phyloP scores from a whole-genome alignment of 2,329 filamentous ascomycete species.

The Nigrospora oryzae region DNA sequence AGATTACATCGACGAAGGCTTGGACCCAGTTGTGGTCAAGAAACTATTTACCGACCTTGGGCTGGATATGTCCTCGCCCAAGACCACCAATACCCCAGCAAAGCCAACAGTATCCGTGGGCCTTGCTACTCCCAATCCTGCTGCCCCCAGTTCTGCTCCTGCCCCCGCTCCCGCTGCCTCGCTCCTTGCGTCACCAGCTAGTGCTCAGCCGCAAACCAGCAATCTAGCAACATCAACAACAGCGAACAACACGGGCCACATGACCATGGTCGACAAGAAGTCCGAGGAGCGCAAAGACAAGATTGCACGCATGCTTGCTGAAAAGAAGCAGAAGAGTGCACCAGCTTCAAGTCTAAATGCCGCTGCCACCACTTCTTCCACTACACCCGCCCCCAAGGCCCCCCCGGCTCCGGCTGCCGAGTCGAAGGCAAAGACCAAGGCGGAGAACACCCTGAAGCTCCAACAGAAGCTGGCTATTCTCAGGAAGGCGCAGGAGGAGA shows the following conservation, averaged over 20 bases:
- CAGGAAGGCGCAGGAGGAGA: conserved; percentile 36
- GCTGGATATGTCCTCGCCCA: conserved; percentile 34
- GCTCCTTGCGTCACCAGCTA: too few relatives aligned
- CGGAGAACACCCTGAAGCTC: conserved; percentile 61
- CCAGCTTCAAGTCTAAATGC: conserved; percentile 5
- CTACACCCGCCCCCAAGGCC: conserved; percentile 4
- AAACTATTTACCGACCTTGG: conserved; percentile 62
- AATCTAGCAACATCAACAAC: neutral
- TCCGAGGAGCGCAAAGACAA: conserved; percentile 25
- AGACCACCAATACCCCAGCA: conserved; percentile 2
- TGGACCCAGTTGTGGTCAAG: conserved; percentile 55
- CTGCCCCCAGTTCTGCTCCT: neutral
- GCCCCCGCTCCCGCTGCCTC: too few relatives aligned
- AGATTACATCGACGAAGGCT: conserved; percentile 64
- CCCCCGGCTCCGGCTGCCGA: conserved; percentile 1
- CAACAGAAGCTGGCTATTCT: conserved; percentile 73
- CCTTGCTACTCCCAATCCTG: neutral
- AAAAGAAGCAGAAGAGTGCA: conserved; percentile 20
- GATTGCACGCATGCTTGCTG: conserved; percentile 23
- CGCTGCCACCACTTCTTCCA: neutral
- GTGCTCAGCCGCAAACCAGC: too few relatives aligned
- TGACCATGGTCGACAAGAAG: conserved; percentile 14
- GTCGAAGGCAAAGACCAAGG: conserved; percentile 41
- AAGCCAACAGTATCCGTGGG: neutral
- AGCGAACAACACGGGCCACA: conserved; percentile 2